Percentiles rank a stretch among this genome's conserved stretches.
Evolutionary conservation across 1,284 basidiomycete genomes (phyloP).

Genomic region (Fomitopsis pinicola): DNA sequence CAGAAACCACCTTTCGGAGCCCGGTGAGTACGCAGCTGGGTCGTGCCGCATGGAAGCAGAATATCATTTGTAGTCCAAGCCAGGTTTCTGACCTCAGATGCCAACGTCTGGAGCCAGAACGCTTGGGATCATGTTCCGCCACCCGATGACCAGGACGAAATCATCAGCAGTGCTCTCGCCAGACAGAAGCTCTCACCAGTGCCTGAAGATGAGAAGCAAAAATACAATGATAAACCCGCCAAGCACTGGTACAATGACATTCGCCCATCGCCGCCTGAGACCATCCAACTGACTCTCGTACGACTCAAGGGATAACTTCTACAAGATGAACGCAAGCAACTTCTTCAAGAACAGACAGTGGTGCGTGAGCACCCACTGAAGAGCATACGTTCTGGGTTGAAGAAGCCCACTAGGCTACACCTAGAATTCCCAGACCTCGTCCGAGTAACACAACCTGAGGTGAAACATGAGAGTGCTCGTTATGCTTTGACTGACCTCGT

Average conservation of each 20-base stretch:
- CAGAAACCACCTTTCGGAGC: slow-evolving; percentile 70
- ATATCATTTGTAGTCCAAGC: neutral
- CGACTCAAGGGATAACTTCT: slow-evolving; percentile 80
- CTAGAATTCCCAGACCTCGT: slow-evolving; percentile 89
- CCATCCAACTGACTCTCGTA: slow-evolving; percentile 21
- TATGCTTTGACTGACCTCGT: neutral
- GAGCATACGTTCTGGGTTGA: neutral
- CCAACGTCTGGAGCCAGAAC: slow-evolving; percentile 72
- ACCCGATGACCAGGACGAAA: slow-evolving; percentile 71
- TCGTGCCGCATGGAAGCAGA: neutral
- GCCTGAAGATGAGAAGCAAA: slow-evolving; percentile 56
- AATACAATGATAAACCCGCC: slow-evolving; percentile 73
- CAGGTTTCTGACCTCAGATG: slow-evolving; percentile 57
- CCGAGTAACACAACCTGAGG: slow-evolving; percentile 63
- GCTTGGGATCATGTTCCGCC: slow-evolving; percentile 90
- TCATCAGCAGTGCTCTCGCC: slow-evolving; percentile 63
- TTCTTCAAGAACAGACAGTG: slow-evolving; percentile 95
- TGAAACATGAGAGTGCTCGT: slow-evolving; percentile 23
- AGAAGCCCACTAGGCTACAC: slow-evolving; percentile 56
- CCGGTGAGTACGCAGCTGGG: slow-evolving; percentile 35
- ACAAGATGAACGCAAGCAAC: slow-evolving; percentile 76
- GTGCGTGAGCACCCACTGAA: slow-evolving; percentile 27
- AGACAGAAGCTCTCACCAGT: slow-evolving; percentile 71
- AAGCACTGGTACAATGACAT: slow-evolving; percentile 54
- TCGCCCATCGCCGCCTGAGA: slow-evolving; percentile 13